Percentiles rank a stretch among this genome's conserved stretches.
Evolutionary conservation across 2,329 filamentous ascomycete genomes (phyloP).

Genomic region (Lasiodiplodia hormozganensis): DNA sequence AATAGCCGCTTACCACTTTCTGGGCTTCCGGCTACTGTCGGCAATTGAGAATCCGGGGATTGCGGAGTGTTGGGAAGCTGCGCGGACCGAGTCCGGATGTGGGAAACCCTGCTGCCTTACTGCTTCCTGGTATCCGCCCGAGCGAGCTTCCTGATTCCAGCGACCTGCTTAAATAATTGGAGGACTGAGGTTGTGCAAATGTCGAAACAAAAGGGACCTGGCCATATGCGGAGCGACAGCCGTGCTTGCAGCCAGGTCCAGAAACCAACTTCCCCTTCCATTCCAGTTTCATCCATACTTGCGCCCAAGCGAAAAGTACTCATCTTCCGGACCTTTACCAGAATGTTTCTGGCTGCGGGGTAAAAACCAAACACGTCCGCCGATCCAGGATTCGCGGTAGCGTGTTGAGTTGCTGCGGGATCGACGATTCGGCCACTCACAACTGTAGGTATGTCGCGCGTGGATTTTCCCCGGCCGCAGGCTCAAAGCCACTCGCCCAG

Average conservation of each 20-base stretch:
- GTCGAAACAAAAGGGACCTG: not conserved
- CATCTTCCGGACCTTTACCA: not conserved
- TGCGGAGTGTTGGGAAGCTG: not conserved
- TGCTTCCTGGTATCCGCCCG: not conserved
- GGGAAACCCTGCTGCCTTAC: not conserved
- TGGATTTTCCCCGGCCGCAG: not conserved
- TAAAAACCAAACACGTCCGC: too few relatives aligned
- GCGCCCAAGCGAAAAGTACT: not conserved
- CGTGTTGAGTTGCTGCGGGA: not conserved
- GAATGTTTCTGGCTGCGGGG: not conserved
- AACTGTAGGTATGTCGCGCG: not conserved
- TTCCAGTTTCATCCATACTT: not conserved
- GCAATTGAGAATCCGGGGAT: not conserved
- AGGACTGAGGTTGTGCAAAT: not conserved
- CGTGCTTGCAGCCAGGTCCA: conserved; percentile 2
- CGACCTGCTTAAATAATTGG: not conserved
- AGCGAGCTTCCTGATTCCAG: not conserved
- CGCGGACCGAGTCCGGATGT: not conserved
- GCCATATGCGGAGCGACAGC: not conserved
- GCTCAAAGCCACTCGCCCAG: not conserved
- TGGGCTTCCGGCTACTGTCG: not conserved
- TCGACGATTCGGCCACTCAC: conserved; percentile 9
- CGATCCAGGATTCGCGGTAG: too few relatives aligned
- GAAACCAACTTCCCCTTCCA: conserved; percentile 13
- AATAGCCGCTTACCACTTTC: not conserved